Evolutionary conservation across 129 eudicot species (phyloP).

Genomic region (carrot (Daucus carota)): DH1_v3.0 NC_030384.2:48198001-48198500

Average conservation of each 20-base stretch:
- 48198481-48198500: slow-evolving; percentile 44
- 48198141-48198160: slow-evolving; percentile 11
- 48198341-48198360: slow-evolving; percentile 68
- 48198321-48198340: slow-evolving; percentile 56
- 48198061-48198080: slow-evolving; percentile 41
- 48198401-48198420: slow-evolving; percentile 28
- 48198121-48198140: slow-evolving; percentile 36
- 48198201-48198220: slow-evolving; percentile 46
- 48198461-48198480: slow-evolving; percentile 42
- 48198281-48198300: slow-evolving; percentile 60
- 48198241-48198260: slow-evolving; percentile 81
- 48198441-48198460: slow-evolving; percentile 42
- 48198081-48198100: slow-evolving; percentile 10
- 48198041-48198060: slow-evolving; percentile 63
- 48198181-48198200: slow-evolving; percentile 52
- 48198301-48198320: slow-evolving; percentile 61
- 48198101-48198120: slow-evolving; percentile 25
- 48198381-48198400: slow-evolving; percentile 63
- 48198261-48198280: slow-evolving; percentile 82
- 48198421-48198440: slow-evolving; percentile 44
- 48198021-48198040: slow-evolving; percentile 62
- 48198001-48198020: slow-evolving; percentile 64
- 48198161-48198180: slow-evolving; percentile 29
- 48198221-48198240: slow-evolving; percentile 46
- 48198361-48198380: slow-evolving; percentile 50